These are phyloP conservation scores for Parsonsia alboflavescens DNA, from an alignment of 257 asterid genomes.

Conservation along the genomic window DNA sequence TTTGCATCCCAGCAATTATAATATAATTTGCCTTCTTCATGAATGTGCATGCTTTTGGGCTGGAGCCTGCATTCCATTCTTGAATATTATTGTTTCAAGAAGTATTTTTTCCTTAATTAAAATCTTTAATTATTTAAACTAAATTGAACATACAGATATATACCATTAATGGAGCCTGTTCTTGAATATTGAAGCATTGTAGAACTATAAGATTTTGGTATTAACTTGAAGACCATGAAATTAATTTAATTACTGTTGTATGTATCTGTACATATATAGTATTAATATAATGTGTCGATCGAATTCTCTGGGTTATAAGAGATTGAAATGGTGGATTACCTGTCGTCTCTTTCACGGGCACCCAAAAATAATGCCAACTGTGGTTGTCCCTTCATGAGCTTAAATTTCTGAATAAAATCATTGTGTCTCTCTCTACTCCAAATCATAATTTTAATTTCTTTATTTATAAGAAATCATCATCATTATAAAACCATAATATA, in stretches of 20 bases:
- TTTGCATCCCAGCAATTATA: too few species aligned
- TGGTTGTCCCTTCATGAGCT: conserved; percentile 13
- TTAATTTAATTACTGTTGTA: not conserved
- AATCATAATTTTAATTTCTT: conserved; percentile 2
- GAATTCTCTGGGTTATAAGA: not conserved
- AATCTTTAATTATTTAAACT: too few species aligned
- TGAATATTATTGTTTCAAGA: not conserved
- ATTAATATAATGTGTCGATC: not conserved
- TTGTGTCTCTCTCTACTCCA: conserved; percentile 14
- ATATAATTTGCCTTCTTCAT: too few species aligned
- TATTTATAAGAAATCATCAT: not conserved
- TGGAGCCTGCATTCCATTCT: too few species aligned
- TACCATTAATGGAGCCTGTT: too few species aligned
- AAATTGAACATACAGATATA: too few species aligned
- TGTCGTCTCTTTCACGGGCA: conserved; percentile 16
- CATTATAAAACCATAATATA: not conserved
- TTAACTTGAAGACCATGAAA: not conserved
- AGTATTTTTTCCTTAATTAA: too few species aligned
- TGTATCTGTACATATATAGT: not conserved
- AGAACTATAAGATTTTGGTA: not conserved
- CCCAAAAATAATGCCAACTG: conserved; percentile 8
- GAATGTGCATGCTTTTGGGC: too few species aligned
- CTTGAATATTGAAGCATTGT: not conserved
- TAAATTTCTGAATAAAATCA: conserved; percentile 19
- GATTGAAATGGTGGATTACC: conserved; percentile 14